Conservation (phyloP, 1,284 basidiomycete species). For the Microstroma glucosiphilum region DNA sequence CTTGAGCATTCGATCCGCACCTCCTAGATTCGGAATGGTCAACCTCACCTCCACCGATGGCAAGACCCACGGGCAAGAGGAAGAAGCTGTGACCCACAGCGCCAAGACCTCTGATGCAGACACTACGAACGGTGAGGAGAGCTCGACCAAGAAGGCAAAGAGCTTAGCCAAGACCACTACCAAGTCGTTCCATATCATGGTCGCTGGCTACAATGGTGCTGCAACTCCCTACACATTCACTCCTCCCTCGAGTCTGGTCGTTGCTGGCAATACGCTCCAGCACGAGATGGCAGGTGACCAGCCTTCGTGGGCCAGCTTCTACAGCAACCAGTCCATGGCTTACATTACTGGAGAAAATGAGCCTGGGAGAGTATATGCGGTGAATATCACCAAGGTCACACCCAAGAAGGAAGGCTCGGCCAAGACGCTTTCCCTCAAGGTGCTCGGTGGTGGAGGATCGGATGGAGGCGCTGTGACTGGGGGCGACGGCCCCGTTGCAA, state of each 20-base stretch:
- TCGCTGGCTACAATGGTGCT: not conserved
- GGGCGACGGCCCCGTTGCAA: not conserved
- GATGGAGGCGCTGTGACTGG: not conserved
- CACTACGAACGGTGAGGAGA: no score
- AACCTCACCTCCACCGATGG: no score
- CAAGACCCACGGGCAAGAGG: not conserved
- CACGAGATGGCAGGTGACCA: no score
- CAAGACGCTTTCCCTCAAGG: not conserved
- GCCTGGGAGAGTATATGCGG: not conserved
- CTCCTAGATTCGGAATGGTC: no score
- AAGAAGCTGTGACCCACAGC: not conserved
- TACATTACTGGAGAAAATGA: not conserved
- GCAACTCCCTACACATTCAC: slow-evolving; percentile 1
- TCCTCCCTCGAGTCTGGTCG: not conserved
- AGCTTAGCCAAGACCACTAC: no score
- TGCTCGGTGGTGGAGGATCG: not conserved
- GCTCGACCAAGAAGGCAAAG: no score
- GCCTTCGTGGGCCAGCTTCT: not conserved
- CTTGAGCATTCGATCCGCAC: no score
- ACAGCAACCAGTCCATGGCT: not conserved
- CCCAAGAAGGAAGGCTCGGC: not conserved
- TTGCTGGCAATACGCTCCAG: not conserved
- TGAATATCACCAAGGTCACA: not conserved
- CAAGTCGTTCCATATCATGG: not conserved
- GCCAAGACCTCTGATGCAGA: no score